Base-by-base conservation (phyloP, 2,329 filamentous ascomycete species). In the Alternaria postmessia region DNA sequence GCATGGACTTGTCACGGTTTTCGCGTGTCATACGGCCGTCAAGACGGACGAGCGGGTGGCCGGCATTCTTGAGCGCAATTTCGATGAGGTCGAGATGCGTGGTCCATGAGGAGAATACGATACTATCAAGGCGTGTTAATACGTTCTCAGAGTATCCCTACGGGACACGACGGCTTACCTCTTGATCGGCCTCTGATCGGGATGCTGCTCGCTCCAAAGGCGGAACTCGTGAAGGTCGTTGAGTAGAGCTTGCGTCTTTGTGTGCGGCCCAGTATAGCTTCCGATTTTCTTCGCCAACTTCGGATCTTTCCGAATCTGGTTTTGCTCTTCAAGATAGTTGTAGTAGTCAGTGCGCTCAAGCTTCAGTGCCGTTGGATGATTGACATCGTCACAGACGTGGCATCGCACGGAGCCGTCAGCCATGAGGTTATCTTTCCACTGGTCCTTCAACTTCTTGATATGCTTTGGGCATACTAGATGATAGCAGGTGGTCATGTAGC, bases 71-170 rank as follows among this genome's bases (percentile, higher is more conserved):
- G 14, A 98, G 85, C 0, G 94, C 94, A 51, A 92, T 84, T 74
- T 95, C 89, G 67, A 99, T 96, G 20, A 99, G 86, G 75, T 98
- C 94, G 16, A 99, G 87, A 75, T 98, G 94, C 0, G 91, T 90
- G 0, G 95, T 98, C 94, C 95, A 98, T n/a, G 89, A 90, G 0
- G 93, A 97, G 79, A 98, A 98, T 7, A 99, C 89, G 14, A 99
- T 93, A 26, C 92, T 81, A 62, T 61, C 8, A 20, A 16, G 3
- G 16, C 2, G 28, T 28, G 28, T 47, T 32, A 47, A 38, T 61
- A 36, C 51, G 42, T 46, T 34, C 38, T 38, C 20, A 22, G 34
- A 20, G 3, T 24, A 54, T 43, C 6, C 4, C 12, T n/a, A 24
- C 7, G 11, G 4, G 18, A 24, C 5, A 28, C 3, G 36, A 32